Base-by-base conservation (phyloP, 352 stramenopile species). In the Pythium vanterpoolii region DNA sequence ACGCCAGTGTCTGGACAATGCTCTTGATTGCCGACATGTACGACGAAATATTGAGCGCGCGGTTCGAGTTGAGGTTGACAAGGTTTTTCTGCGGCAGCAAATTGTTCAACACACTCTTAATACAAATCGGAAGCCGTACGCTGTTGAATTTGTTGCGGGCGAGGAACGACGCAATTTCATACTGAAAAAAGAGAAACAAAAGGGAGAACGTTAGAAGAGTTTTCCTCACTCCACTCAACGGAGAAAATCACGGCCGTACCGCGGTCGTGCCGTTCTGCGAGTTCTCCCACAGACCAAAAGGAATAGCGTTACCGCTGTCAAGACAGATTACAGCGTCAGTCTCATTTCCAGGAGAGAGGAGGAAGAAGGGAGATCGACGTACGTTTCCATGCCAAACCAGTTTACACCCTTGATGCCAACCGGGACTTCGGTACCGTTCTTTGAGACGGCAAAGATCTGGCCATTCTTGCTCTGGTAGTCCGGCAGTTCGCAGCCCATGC, bases 361-460 rank as follows among this genome's bases (percentile, higher is more conserved):
- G 3, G 5, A 13, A 24, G 9, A 80, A 80, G 59, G 31, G 34
- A 42, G 56, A 19, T n/a, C n/a, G n/a, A 51, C 77, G 47, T 76
- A 82, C 40, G 63, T 65, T 40, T 94, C 69, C 80, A 92, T 90
- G 50, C 84, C 84, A 39, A 89, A 81, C 84, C 84, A 94, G 72
- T 94, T 94, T 45, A 94, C 66, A 42, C 83, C 83, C 61, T 94
- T 91, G 52, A 94, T 86, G 59, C 88, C 76, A 34, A 94, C 68
- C 46, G 79, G 76, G 42, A 77, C 79, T 23, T 83, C 72, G 6
- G 71, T 79, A 27, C 74, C 78, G 23, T 82, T 74, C 11, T 62
- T 57, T 23, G 81, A 54, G 19, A 85, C 65, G 0, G 83, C 84
- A 33, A 73, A 76, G 53, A 94, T 91, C 44, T 74, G 74, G 28